Conservation (phyloP, 306 rosid genomes). For the Herpetospermum pedunculosum region DNA sequence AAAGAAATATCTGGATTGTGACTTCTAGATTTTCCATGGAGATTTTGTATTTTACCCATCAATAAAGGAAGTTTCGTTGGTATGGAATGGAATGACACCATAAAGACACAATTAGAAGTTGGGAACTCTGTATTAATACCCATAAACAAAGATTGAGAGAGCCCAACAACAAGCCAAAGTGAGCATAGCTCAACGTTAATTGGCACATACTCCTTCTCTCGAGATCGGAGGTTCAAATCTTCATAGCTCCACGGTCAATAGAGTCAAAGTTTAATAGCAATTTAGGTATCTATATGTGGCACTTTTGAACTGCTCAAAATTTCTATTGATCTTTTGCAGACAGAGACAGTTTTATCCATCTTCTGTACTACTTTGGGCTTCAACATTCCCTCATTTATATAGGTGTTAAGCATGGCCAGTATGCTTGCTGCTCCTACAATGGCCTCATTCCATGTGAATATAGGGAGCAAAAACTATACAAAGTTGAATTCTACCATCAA, state of each 20-base stretch:
- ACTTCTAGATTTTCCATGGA: not conserved
- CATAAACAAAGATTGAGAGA: not conserved
- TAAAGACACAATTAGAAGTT: not conserved
- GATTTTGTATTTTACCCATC: not conserved
- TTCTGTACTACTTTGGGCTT: not conserved
- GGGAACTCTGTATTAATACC: not conserved
- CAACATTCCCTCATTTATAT: not conserved
- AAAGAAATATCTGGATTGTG: not conserved
- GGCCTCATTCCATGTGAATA: conserved; percentile 26
- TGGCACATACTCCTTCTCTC: no score
- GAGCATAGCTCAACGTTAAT: no score
- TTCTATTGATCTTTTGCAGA: not conserved
- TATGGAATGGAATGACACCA: not conserved
- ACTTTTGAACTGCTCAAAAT: not conserved
- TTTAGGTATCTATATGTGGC: not conserved
- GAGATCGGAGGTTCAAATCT: no score
- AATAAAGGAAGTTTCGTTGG: not conserved
- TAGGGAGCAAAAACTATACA: conserved; percentile 13
- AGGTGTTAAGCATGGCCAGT: not conserved
- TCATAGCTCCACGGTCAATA: no score
- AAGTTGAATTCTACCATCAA: conserved; percentile 12
- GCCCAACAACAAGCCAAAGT: not conserved
- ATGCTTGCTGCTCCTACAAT: conserved; percentile 10
- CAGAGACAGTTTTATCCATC: not conserved
- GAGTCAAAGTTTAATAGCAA: not conserved